Evolutionary conservation across 345 rosid genomes (phyloP).

Genomic region (Eucalyptus marginata): DNA sequence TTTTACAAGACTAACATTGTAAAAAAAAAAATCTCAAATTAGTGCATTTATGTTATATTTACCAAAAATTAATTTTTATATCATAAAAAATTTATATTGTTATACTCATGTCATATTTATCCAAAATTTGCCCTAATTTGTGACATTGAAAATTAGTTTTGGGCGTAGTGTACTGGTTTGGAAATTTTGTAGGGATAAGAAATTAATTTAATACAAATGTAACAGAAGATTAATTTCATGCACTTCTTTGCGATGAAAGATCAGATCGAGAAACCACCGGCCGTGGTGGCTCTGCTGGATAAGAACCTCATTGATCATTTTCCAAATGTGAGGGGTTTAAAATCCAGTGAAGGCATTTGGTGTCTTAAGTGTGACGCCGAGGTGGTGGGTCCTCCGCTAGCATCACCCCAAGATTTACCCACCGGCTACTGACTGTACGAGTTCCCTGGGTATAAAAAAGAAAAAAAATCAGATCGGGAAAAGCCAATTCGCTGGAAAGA

Average conservation of each 20-base stretch:
- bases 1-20: accelerated
- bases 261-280: no score
- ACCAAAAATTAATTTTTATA: not conserved
- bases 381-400: no score
- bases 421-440: no score
- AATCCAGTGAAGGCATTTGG: no score
- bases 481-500: not conserved
- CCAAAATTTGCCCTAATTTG: not conserved
- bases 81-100: not conserved
- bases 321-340: no score
- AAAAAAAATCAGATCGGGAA: not conserved
- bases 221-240: not conserved
- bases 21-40: not conserved
- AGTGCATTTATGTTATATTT: no score
- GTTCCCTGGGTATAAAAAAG: no score
- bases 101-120: not conserved
- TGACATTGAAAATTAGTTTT: not conserved
- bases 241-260: not conserved
- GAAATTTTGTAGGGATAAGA: not conserved
- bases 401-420: no score
- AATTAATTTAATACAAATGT: not conserved
- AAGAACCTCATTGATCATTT: no score
- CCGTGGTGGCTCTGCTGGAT: no score
- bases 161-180: not conserved
- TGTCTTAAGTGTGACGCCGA: no score